Percentiles rank a stretch among this genome's conserved stretches.
Conservation (phyloP, 1,284 basidiomycete genomes). For the Chalciporus sp. region DNA sequence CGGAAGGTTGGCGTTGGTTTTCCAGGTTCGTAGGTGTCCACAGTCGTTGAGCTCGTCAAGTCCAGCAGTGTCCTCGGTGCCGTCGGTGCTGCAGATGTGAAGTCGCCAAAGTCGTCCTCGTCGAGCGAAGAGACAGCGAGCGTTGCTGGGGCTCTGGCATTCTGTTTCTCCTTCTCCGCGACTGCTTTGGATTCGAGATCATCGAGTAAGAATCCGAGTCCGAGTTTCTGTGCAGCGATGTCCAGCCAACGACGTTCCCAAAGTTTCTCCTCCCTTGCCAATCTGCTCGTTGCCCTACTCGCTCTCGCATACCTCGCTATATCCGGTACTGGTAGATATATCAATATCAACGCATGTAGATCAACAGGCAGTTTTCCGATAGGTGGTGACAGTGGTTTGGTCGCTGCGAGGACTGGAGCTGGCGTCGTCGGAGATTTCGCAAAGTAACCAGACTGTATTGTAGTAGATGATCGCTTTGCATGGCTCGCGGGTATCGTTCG, state of each 20-base stretch:
- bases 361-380: slow-evolving; percentile 79
- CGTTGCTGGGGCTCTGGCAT: slow-evolving; percentile 47
- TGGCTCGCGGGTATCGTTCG: slow-evolving; percentile 5
- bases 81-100: slow-evolving; percentile 51
- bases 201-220: slow-evolving; percentile 56
- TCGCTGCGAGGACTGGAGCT: slow-evolving; percentile 31
- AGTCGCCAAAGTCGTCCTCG: slow-evolving; percentile 96
- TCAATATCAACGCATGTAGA: slow-evolving; percentile 73
- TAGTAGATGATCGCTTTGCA: slow-evolving; percentile 12
- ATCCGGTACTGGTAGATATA: slow-evolving; percentile 76
- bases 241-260: slow-evolving; percentile 76
- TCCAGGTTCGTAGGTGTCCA: slow-evolving; percentile 20
- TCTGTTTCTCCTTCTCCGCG: slow-evolving; percentile 16
- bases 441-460: slow-evolving; percentile 17
- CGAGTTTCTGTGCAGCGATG: slow-evolving; percentile 47
- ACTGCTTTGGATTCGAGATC: slow-evolving; percentile 50
- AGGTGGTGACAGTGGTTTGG: slow-evolving; percentile 30
- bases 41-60: slow-evolving; percentile 17
- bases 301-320: slow-evolving; percentile 72
- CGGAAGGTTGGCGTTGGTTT: slow-evolving; percentile 40
- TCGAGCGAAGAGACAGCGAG: slow-evolving; percentile 58
- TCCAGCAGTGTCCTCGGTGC: slow-evolving; percentile 25
- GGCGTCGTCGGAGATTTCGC: slow-evolving; percentile 24
- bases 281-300: slow-evolving; percentile 62
- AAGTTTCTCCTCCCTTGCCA: slow-evolving; percentile 70